phyloP scores from a whole-genome alignment of 352 stramenopile species.

The Phytopythium delawarense region DNA sequence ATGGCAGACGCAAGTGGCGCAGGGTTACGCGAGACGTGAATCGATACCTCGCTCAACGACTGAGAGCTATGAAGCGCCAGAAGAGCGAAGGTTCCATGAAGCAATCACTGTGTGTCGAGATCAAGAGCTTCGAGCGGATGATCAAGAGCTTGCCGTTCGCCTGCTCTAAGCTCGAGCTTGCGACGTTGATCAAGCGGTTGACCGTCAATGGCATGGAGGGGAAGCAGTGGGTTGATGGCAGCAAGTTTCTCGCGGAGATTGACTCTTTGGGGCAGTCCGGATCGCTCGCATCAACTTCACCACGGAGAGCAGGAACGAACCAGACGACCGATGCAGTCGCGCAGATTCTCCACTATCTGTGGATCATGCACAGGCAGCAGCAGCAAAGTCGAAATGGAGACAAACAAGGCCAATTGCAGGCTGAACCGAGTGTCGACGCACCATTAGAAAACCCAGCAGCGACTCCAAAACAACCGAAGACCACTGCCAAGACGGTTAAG shows the following conservation, averaged over 20 bases:
- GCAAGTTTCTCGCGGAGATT: conserved; percentile 31
- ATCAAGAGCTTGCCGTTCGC: conserved; percentile 34
- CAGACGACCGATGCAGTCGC: conserved; percentile 17
- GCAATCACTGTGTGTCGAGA: conserved; percentile 16
- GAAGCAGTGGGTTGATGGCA: conserved; percentile 18
- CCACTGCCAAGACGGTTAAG: neutral
- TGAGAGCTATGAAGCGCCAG: conserved; percentile 20
- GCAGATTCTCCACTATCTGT: conserved; percentile 49
- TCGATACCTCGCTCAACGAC: conserved; percentile 32
- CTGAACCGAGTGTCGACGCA: neutral
- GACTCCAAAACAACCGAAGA: neutral
- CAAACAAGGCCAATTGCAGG: neutral
- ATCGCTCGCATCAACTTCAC: conserved; percentile 15
- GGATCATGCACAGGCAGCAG: conserved; percentile 27
- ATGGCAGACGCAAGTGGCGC: conserved; percentile 29
- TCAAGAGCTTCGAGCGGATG: conserved; percentile 33
- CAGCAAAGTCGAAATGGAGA: conserved; percentile 8
- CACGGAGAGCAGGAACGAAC: conserved; percentile 5
- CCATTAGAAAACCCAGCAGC: neutral
- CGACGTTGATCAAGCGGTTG: conserved; percentile 23
- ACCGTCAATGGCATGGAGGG: neutral
- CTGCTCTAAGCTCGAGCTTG: conserved; percentile 32
- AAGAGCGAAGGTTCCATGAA: neutral
- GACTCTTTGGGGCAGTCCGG: conserved; percentile 29
- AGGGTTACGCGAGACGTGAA: conserved; percentile 40